phyloP scores from a whole-genome alignment of 2,329 filamentous ascomycete genomes.

The Tympanopsis confertula region DNA sequence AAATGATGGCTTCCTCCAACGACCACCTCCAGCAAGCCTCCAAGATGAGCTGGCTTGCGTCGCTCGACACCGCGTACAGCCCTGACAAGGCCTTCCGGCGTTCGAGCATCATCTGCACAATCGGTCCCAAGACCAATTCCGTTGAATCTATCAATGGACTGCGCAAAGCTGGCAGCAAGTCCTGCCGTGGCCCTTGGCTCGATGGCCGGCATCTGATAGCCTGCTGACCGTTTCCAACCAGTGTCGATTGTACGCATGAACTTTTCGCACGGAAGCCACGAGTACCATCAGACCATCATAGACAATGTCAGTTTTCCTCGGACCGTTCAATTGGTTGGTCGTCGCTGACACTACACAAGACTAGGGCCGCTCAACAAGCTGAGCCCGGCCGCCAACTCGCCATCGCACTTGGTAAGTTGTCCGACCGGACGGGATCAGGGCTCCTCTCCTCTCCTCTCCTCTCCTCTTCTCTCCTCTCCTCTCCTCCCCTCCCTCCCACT shows the following conservation, averaged over 20 bases:
- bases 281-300: conserved; percentile 97
- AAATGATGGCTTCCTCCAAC: conserved; percentile 57
- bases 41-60: conserved; percentile 50
- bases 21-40: conserved; percentile 75
- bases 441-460: too few species aligned
- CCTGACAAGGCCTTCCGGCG: conserved; percentile 85
- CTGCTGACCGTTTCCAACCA: too few species aligned
- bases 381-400: conserved; percentile 78
- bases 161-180: conserved; percentile 82
- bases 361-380: conserved; percentile 70
- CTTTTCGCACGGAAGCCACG: conserved; percentile 90
- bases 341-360: background rate
- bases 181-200: too few species aligned
- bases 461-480: too few species aligned
- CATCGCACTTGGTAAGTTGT: conserved; percentile 90
- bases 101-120: conserved; percentile 97
- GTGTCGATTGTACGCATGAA: conserved; percentile 91
- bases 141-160: conserved; percentile 93
- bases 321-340: background rate
- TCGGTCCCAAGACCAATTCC: conserved; percentile 98
- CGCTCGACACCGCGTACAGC: conserved; percentile 76
- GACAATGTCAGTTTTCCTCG: conserved; percentile 53
- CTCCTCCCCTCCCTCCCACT: too few species aligned
- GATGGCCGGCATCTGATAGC: too few species aligned
- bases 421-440: too few species aligned